Conservation (phyloP, 495 filamentous ascomycete species). For the Lophium mytilinum region DNA sequence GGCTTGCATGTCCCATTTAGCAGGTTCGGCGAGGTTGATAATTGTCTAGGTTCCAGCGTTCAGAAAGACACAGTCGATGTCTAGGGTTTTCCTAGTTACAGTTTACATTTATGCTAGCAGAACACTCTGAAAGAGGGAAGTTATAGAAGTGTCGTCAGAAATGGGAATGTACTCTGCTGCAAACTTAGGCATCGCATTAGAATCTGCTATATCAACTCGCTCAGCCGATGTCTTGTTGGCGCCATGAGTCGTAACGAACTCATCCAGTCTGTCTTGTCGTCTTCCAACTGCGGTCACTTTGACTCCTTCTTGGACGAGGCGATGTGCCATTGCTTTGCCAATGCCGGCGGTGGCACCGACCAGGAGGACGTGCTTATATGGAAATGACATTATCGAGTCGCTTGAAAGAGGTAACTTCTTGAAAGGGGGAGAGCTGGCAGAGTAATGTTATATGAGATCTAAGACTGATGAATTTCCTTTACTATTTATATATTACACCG, state of each 20-base stretch:
- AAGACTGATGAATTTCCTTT: too few species aligned
- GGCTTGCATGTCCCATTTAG: background rate
- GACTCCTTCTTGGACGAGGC: conserved; percentile 6
- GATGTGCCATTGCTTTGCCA: conserved; percentile 14
- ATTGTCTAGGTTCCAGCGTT: conserved; percentile 20
- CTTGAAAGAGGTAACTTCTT: background rate
- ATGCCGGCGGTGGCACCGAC: conserved; percentile 26
- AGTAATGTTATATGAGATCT: too few species aligned
- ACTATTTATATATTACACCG: too few species aligned
- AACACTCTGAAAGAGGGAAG: background rate
- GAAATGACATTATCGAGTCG: conserved; percentile 17
- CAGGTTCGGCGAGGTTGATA: conserved; percentile 9
- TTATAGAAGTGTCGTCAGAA: background rate
- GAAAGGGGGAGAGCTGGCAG: too few species aligned
- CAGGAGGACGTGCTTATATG: conserved; percentile 22
- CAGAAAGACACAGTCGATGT: conserved; percentile 24
- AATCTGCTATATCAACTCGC: conserved; percentile 8
- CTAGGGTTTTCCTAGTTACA: conserved; percentile 3
- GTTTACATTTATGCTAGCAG: background rate
- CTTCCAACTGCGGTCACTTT: conserved; percentile 21
- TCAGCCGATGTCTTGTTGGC: conserved; percentile 1
- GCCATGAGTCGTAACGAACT: conserved; percentile 12
- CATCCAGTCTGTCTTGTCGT: conserved; percentile 17
- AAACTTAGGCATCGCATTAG: conserved; percentile 8
- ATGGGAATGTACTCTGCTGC: background rate